Base-by-base conservation (phyloP, 208 protist genomes). In the Crithidia thermophila region DNA sequence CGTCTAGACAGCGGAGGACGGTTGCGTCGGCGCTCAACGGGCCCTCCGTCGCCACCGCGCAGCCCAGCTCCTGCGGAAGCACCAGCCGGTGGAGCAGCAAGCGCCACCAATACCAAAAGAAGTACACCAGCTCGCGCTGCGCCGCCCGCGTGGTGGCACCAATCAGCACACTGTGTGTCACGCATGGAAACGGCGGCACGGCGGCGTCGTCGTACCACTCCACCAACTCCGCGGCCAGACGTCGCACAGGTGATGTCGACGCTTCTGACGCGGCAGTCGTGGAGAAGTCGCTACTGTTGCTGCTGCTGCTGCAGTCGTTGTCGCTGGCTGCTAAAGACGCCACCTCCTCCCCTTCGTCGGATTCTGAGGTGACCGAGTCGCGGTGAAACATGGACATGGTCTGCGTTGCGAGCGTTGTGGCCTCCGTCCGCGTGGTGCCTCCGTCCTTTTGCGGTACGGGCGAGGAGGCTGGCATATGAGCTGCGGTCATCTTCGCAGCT, bases 81-180 rank as follows among this genome's bases (percentile, higher is more conserved):
- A 75, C 55, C n/a, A 75, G 56, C n/a, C 34, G 61, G 34, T 79
- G 74, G 20, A 75, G 45, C 28, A 80, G 25, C 0, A 52, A 56
- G 4, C 69, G 53, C 55, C 68, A 67, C 46, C 49, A 49, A 51
- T 57, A 40, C 50, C 50, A 50, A 21, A 72, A 42, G 16, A 27
- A n/a, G 28, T 74, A 76, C 7, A 51, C 5, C 31, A 68, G 37
- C 45, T 67, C 56, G 1, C 58, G 52, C 55, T 77, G 72, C 5
- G 25, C 36, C 8, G 47, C 53, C 2, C 50, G 57, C 13, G 68
- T 77, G n/a, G 58, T 42, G 4, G 67, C 72, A 9, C 78, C 67
- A 16, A 84, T 40, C 42, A 78, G 34, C 25, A 84, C 52, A 33
- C 72, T 73, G 25, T 52, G 23, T 11, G 47, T 67, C 7, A 84